phyloP scores from a whole-genome alignment of 345 rosid species.

The Rhodomyrtus tomentosa region DNA sequence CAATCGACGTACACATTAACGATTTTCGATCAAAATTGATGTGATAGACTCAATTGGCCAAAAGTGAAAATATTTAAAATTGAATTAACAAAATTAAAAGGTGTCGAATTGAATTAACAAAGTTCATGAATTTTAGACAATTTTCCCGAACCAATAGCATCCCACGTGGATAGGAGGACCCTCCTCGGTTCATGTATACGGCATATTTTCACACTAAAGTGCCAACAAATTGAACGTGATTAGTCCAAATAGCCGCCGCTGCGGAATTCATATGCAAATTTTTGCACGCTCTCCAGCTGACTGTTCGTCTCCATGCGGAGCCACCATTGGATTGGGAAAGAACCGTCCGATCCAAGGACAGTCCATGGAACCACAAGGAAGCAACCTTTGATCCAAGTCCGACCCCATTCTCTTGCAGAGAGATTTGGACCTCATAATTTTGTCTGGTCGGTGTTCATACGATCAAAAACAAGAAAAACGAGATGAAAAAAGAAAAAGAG shows the following conservation, averaged over 20 bases:
- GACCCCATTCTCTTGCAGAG: not conserved
- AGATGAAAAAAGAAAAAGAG: not conserved
- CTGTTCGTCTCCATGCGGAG: not conserved
- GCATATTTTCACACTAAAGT: not conserved
- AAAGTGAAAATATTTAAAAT: too few species aligned
- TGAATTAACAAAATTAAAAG: too few species aligned
- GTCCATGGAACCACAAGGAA: not conserved
- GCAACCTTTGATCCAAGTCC: not conserved
- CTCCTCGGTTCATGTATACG: not conserved
- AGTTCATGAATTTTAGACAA: too few species aligned
- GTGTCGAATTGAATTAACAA: too few species aligned
- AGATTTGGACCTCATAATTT: not conserved
- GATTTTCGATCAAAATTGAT: too few species aligned
- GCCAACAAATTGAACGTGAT: not conserved
- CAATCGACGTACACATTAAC: too few species aligned
- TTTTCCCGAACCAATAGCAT: not conserved
- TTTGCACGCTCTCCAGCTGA: not conserved
- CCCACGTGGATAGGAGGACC: not conserved
- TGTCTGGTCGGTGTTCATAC: conserved; percentile 1
- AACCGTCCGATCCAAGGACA: not conserved
- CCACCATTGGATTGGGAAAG: not conserved
- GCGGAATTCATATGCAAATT: not conserved
- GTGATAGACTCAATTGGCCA: too few species aligned
- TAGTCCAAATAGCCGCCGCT: not conserved
- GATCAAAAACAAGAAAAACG: not conserved